Percentiles rank a stretch among this genome's conserved stretches.
These are phyloP conservation scores for Blastocystis sp. DNA, from an alignment of 352 stramenopile species.

Conservation along the genomic window DNA sequence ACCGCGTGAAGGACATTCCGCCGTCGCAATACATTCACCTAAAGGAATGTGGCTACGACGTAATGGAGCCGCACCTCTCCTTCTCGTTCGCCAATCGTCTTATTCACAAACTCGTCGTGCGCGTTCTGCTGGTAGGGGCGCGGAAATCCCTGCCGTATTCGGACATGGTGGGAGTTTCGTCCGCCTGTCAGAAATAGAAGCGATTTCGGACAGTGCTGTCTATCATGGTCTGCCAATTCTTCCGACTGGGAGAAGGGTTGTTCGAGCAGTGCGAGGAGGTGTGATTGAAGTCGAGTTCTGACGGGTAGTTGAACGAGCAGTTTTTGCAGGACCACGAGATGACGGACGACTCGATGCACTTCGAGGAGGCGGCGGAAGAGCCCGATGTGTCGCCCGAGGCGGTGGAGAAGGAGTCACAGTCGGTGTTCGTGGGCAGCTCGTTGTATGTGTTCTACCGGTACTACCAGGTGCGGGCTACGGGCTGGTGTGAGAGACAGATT, in stretches of 20 bases:
- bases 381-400: not conserved
- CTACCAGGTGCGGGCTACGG: not conserved
- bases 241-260: slow-evolving; percentile 14
- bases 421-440: not conserved
- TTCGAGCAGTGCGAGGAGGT: slow-evolving; percentile 13
- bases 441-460: slow-evolving; percentile 51
- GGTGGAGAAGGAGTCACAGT: not conserved
- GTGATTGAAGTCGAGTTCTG: not conserved
- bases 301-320: slow-evolving; percentile 6
- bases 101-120: slow-evolving; percentile 26
- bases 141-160: slow-evolving; percentile 22
- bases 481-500: not conserved
- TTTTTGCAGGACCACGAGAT: slow-evolving; percentile 16
- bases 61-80: not conserved
- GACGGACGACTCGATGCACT: not conserved
- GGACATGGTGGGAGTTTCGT: slow-evolving; percentile 1
- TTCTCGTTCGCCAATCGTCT: not conserved
- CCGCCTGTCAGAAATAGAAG: not conserved
- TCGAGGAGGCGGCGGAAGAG: not conserved
- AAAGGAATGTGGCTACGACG: slow-evolving; percentile 14
- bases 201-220: slow-evolving; percentile 34
- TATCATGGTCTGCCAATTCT: not conserved
- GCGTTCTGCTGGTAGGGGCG: slow-evolving; percentile 4
- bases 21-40: slow-evolving; percentile 17
- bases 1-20: not conserved